Evolutionary conservation across 2,329 filamentous ascomycete species (phyloP).

Genomic region (Alternaria sp.): DNA sequence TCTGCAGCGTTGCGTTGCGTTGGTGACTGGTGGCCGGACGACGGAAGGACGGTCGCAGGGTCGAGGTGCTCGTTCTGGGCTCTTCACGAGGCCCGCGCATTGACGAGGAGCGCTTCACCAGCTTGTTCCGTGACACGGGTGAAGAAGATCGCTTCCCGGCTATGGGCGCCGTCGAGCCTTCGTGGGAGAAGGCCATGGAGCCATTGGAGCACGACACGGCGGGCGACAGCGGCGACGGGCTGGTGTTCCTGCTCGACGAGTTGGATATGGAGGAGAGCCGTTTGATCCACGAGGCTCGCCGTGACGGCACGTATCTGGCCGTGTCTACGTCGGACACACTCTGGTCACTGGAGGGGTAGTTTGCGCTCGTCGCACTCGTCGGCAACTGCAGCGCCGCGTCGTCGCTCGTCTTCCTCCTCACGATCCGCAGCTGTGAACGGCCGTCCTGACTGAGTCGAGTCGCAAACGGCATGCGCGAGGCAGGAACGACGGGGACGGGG

Average conservation of each 20-base stretch:
- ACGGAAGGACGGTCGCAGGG: slow-evolving; percentile 70
- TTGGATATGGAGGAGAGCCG: slow-evolving; percentile 73
- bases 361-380: slow-evolving; percentile 19
- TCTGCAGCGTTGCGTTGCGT: slow-evolving; percentile 72
- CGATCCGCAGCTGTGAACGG: slow-evolving; percentile 36
- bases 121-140: slow-evolving; percentile 70
- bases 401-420: slow-evolving; percentile 43
- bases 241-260: slow-evolving; percentile 68
- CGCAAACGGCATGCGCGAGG: slow-evolving; percentile 35
- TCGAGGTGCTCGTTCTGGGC: slow-evolving; percentile 59
- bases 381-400: slow-evolving; percentile 31
- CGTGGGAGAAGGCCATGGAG: slow-evolving; percentile 54
- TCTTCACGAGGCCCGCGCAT: slow-evolving; percentile 56
- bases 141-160: slow-evolving; percentile 52
- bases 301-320: slow-evolving; percentile 35
- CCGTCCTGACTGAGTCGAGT: slow-evolving; percentile 40
- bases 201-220: slow-evolving; percentile 71
- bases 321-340: slow-evolving; percentile 36
- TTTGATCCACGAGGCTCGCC: slow-evolving; percentile 71
- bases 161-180: slow-evolving; percentile 68
- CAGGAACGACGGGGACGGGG: slow-evolving; percentile 30
- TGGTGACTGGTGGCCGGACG: slow-evolving; percentile 82
- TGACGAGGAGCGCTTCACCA: slow-evolving; percentile 75
- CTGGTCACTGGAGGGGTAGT: slow-evolving; percentile 29
- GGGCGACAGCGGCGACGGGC: slow-evolving; percentile 68